phyloP scores from a whole-genome alignment of 176 grass and related monocot genomes.

The Metroxylon sagu region DNA sequence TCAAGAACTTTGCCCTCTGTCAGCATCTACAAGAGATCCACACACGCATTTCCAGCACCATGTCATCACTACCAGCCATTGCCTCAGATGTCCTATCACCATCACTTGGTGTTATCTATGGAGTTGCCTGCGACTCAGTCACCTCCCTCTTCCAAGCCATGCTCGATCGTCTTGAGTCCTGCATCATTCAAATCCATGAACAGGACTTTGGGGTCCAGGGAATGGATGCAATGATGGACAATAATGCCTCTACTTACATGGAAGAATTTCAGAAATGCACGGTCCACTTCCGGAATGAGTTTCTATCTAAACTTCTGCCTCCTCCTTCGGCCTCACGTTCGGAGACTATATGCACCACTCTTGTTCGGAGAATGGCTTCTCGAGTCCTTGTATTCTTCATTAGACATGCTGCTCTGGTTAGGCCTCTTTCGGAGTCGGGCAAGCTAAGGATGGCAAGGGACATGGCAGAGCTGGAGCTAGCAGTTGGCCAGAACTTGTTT shows the following conservation, averaged over 20 bases:
- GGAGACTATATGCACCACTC: constrained; percentile 82
- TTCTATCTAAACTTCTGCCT: constrained; percentile 76
- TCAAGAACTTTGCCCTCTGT: constrained; percentile 90
- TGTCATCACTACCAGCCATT: constrained; percentile 53
- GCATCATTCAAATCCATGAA: constrained; percentile 79
- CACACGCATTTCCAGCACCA: constrained; percentile 51
- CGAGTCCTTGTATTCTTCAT: constrained; percentile 93
- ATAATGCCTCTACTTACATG: constrained; percentile 91
- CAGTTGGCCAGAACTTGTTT: constrained; percentile 89
- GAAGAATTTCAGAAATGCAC: constrained; percentile 87
- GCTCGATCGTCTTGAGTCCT: constrained; percentile 66
- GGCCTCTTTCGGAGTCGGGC: constrained; percentile 92
- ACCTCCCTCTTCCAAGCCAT: constrained; percentile 76
- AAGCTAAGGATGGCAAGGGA: constrained; percentile 95
- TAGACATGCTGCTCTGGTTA: constrained; percentile 85
- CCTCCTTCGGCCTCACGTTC: constrained; percentile 61
- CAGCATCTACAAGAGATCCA: constrained; percentile 93
- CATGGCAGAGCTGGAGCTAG: constrained; percentile 91
- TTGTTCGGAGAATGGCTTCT: constrained; percentile 92
- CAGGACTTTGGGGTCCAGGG: constrained; percentile 61
- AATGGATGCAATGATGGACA: constrained; percentile 54
- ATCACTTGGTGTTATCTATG: constrained; percentile 67
- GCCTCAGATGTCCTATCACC: constrained; percentile 65
- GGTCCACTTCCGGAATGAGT: constrained; percentile 81
- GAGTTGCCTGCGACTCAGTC: constrained; percentile 84